Evolutionary conservation across 305 asterid genomes (phyloP).

Genomic region (Fraxinus albicans): DNA sequence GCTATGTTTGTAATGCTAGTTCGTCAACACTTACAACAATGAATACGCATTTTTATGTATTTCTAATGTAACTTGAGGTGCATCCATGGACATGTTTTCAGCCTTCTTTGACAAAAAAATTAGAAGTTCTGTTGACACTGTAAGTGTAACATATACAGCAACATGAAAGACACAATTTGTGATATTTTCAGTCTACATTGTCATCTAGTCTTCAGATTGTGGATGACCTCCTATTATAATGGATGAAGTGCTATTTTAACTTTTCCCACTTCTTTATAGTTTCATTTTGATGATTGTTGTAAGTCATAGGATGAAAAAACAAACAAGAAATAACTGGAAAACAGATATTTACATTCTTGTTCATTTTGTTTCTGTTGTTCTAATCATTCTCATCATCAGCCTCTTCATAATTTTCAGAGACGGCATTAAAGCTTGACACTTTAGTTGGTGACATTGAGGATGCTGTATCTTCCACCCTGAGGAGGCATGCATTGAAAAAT

Average conservation of each 20-base stretch:
- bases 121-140: background rate
- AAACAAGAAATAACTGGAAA: background rate
- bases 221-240: background rate
- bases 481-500: constrained; percentile 52
- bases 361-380: constrained; percentile 15
- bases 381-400: constrained; percentile 7
- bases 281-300: background rate
- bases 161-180: background rate
- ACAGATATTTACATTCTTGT: constrained; percentile 7
- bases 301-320: background rate
- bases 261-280: background rate
- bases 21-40: background rate
- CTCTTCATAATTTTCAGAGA: constrained; percentile 56
- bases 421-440: constrained; percentile 76
- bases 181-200: background rate
- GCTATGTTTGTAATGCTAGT: background rate
- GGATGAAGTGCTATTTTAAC: background rate
- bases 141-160: background rate
- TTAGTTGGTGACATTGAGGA: constrained; percentile 93
- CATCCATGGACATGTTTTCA: background rate
- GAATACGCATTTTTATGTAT: background rate
- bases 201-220: background rate
- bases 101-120: background rate
- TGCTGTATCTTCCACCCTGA: constrained; percentile 68
- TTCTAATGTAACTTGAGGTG: background rate